Percentiles rank a stretch among this genome's conserved stretches.
Evolutionary conservation across 2,329 filamentous ascomycete genomes (phyloP).

Genomic region (Microsporum audouinii): DNA sequence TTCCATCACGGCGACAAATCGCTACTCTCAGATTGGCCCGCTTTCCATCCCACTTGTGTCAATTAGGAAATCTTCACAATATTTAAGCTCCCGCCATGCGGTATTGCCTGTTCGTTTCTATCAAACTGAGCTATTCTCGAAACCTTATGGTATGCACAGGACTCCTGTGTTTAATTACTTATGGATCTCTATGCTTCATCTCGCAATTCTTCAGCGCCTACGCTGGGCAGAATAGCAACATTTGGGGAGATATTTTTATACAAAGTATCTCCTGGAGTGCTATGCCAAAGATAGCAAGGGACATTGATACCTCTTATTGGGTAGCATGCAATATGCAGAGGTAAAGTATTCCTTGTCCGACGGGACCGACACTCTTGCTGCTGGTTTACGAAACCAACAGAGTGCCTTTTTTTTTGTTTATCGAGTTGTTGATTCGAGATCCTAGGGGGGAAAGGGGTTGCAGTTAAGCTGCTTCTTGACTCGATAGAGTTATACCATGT

Average conservation of each 20-base stretch:
- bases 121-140: neutral
- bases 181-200: neutral
- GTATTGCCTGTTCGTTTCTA: neutral
- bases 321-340: neutral
- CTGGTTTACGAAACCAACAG: neutral
- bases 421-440: neutral
- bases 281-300: neutral
- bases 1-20: neutral
- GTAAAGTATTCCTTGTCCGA: neutral
- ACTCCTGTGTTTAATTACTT: slow-evolving; percentile 1
- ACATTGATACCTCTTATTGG: neutral
- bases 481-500: neutral
- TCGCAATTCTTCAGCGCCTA: neutral
- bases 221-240: neutral
- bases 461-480: neutral
- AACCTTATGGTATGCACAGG: neutral
- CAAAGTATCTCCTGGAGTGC: neutral
- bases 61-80: neutral
- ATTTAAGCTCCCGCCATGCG: slow-evolving; percentile 3
- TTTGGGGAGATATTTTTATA: neutral
- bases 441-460: neutral
- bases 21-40: neutral
- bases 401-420: neutral
- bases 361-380: neutral
- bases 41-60: neutral